phyloP scores from a whole-genome alignment of 2,329 filamentous ascomycete genomes.

The Sporothrix pseudoabietina region DNA sequence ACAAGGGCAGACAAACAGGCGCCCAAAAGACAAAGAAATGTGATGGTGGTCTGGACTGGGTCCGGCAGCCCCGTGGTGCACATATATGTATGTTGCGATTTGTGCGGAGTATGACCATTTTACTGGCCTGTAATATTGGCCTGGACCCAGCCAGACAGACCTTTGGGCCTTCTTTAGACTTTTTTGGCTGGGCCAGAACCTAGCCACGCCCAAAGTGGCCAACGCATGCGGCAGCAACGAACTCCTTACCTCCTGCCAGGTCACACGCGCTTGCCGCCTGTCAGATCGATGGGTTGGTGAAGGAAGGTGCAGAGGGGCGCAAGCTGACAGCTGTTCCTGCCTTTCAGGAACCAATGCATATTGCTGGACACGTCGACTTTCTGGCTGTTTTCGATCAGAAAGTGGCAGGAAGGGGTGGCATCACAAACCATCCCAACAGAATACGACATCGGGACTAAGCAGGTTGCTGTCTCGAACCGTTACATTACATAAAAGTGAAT shows the following conservation, averaged over 20 bases:
- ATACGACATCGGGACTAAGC: background rate
- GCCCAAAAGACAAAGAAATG: background rate
- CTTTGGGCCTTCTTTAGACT: too few relatives aligned
- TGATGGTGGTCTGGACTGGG: background rate
- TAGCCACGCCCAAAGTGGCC: background rate
- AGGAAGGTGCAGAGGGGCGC: background rate
- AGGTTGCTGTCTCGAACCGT: background rate
- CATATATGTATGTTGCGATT: background rate
- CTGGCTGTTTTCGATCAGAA: background rate
- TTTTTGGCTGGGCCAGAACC: background rate
- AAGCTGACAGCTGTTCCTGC: background rate
- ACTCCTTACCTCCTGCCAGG: background rate
- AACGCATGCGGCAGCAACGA: conserved; percentile 4
- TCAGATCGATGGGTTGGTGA: background rate
- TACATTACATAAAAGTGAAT: background rate
- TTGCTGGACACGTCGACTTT: conserved; percentile 3
- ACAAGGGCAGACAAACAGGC: background rate
- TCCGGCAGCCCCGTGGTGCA: conserved; percentile 15
- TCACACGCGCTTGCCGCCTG: conserved; percentile 22
- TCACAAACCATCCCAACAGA: background rate
- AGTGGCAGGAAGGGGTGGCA: conserved; percentile 1
- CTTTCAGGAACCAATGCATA: conserved; percentile 2
- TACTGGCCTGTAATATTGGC: background rate
- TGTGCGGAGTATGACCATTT: background rate
- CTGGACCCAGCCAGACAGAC: background rate